These are phyloP conservation scores for Sugiyamaella marilandica DNA, from an alignment of 805 yeast genomes.

Conservation along the genomic window DNA sequence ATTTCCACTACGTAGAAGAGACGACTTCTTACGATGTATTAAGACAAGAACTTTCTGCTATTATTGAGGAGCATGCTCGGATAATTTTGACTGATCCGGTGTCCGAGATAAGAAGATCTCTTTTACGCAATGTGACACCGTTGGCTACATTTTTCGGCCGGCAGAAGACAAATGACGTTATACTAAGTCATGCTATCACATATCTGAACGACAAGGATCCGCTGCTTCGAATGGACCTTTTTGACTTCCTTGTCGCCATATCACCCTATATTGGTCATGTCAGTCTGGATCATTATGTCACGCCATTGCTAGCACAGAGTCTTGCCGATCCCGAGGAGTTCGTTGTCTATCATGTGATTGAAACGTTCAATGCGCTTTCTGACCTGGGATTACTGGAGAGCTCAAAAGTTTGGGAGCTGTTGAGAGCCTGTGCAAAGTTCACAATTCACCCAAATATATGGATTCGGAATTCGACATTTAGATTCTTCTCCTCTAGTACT, in stretches of 20 bases:
- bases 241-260: slow-evolving; percentile 64
- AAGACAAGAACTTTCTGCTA: slow-evolving; percentile 43
- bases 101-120: slow-evolving; percentile 60
- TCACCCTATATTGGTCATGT: slow-evolving; percentile 78
- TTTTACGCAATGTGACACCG: slow-evolving; percentile 67
- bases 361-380: slow-evolving; percentile 51
- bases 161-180: slow-evolving; percentile 81
- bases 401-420: slow-evolving; percentile 50
- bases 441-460: slow-evolving; percentile 82
- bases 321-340: slow-evolving; percentile 78
- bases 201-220: slow-evolving; percentile 77
- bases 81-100: slow-evolving; percentile 65
- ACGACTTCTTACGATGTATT: slow-evolving; percentile 30
- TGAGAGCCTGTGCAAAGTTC: slow-evolving; percentile 49
- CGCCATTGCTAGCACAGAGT: slow-evolving; percentile 81
- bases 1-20: slow-evolving; percentile 30
- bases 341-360: slow-evolving; percentile 67
- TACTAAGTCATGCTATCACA: slow-evolving; percentile 85
- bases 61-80: slow-evolving; percentile 63
- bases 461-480: slow-evolving; percentile 66
- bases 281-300: slow-evolving; percentile 78
- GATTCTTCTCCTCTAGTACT: slow-evolving; percentile 58
- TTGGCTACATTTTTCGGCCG: slow-evolving; percentile 79
- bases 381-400: slow-evolving; percentile 53
- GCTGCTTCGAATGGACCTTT: slow-evolving; percentile 62